Conservation (phyloP, 208 protist species). For the Phytomonas francai region DNA sequence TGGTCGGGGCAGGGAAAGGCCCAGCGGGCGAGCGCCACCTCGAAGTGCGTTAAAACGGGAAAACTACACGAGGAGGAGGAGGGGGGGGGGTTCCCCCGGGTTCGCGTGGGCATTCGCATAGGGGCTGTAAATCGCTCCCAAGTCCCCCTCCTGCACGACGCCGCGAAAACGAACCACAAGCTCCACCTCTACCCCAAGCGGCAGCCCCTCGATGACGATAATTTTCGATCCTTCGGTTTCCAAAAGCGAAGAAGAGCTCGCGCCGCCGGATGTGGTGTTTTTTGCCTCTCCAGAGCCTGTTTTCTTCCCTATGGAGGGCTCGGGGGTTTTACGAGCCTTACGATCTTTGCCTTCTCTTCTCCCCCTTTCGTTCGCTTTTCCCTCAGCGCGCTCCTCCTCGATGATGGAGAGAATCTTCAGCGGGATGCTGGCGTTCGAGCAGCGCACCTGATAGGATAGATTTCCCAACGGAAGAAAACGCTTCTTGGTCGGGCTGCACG, state of each 20-base stretch:
- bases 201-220: constrained; percentile 44
- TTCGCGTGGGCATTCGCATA: neutral
- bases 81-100: constrained; percentile 5
- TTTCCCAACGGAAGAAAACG: constrained; percentile 27
- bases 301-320: neutral
- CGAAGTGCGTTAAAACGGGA: constrained; percentile 68
- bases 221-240: constrained; percentile 37
- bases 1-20: constrained; percentile 82
- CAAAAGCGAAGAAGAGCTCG: neutral
- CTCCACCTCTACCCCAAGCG: constrained; percentile 31
- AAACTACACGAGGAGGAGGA: too few relatives aligned
- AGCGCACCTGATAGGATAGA: constrained; percentile 29
- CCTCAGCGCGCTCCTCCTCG: constrained; percentile 16
- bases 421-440: constrained; percentile 4
- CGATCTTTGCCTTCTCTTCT: neutral
- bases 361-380: neutral
- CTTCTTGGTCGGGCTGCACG: constrained; percentile 8
- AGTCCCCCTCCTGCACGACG: constrained; percentile 32
- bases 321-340: constrained; percentile 1
- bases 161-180: constrained; percentile 41
- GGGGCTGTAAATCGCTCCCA: constrained; percentile 55
- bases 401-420: constrained; percentile 41
- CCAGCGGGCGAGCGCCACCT: constrained; percentile 64
- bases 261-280: neutral
- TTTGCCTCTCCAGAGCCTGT: neutral